These are phyloP conservation scores for Fusarium aywerte DNA, from an alignment of 2,329 filamentous ascomycete species.

Conservation along the genomic window DNA sequence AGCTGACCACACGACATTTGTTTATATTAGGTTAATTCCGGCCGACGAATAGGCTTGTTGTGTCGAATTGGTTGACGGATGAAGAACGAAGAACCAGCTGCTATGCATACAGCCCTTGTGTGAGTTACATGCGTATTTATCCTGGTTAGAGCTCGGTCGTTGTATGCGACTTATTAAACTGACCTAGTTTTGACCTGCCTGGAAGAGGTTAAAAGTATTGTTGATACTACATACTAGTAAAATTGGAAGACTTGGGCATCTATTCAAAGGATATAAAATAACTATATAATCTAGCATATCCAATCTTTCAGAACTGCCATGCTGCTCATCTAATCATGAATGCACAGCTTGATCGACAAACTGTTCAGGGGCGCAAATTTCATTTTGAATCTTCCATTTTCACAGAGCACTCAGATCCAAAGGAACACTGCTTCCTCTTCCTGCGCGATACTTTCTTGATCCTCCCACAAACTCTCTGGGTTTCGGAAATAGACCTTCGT, in stretches of 20 bases:
- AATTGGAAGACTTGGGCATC: no score
- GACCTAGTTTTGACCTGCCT: no score
- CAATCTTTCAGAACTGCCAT: constrained; percentile 34
- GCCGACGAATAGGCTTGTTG: no score
- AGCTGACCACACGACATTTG: background rate
- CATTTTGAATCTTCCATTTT: constrained; percentile 16
- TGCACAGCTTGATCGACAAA: constrained; percentile 1
- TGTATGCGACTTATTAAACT: no score
- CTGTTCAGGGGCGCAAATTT: constrained; percentile 10
- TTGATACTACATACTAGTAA: no score
- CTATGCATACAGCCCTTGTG: no score
- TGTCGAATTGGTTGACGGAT: no score
- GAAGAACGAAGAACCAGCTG: no score
- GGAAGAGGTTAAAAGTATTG: no score
- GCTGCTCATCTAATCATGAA: constrained; percentile 31
- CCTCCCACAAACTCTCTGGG: constrained; percentile 83
- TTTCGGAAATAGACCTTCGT: constrained; percentile 83
- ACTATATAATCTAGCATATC: constrained; percentile 24
- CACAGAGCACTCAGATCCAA: constrained; percentile 76
- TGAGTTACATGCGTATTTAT: no score
- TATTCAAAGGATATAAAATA: no score
- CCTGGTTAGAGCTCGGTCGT: no score
- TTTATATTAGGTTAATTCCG: background rate
- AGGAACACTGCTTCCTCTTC: constrained; percentile 92
- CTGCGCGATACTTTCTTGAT: constrained; percentile 84